These are phyloP conservation scores for Camptophora hylomeconis DNA, from an alignment of 2,329 filamentous ascomycete species.

Conservation along the genomic window DNA sequence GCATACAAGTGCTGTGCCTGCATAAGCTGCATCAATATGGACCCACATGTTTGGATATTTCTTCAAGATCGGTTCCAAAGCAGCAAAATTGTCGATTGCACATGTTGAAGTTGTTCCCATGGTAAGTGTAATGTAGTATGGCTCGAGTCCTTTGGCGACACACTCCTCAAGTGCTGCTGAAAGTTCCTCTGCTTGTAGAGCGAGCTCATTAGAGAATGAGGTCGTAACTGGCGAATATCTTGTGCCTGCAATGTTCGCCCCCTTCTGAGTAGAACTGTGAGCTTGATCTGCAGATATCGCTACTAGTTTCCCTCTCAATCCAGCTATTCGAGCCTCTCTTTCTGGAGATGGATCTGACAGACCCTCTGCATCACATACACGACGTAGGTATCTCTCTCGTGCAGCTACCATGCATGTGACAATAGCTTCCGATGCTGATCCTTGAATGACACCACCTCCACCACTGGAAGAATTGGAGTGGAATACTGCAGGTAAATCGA, in stretches of 20 bases:
- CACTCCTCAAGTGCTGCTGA: constrained; percentile 50
- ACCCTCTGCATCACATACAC: constrained; percentile 40
- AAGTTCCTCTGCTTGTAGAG: constrained; percentile 54
- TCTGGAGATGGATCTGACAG: constrained; percentile 36
- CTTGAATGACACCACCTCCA: constrained; percentile 89
- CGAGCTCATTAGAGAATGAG: constrained; percentile 48
- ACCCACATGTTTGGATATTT: constrained; percentile 61
- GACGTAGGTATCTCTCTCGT: constrained; percentile 61
- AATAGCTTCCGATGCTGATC: constrained; percentile 76
- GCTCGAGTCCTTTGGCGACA: constrained; percentile 56
- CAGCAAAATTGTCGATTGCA: constrained; percentile 67
- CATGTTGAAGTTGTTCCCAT: constrained; percentile 82
- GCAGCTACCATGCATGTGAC: constrained; percentile 80
- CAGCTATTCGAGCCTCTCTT: constrained; percentile 56
- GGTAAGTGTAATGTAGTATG: constrained; percentile 75
- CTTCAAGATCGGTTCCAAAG: constrained; percentile 42
- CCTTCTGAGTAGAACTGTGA: constrained; percentile 79
- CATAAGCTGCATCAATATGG: constrained; percentile 88
- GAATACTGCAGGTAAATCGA: constrained; percentile 62
- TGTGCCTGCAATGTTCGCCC: constrained; percentile 74
- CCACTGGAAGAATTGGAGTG: constrained; percentile 50
- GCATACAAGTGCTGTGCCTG: constrained; percentile 69
- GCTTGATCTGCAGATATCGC: constrained; percentile 67
- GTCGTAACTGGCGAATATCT: constrained; percentile 60
- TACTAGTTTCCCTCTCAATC: constrained; percentile 58